Conservation (phyloP, 2,329 filamentous ascomycete species). For the Penicillium freii region DNA sequence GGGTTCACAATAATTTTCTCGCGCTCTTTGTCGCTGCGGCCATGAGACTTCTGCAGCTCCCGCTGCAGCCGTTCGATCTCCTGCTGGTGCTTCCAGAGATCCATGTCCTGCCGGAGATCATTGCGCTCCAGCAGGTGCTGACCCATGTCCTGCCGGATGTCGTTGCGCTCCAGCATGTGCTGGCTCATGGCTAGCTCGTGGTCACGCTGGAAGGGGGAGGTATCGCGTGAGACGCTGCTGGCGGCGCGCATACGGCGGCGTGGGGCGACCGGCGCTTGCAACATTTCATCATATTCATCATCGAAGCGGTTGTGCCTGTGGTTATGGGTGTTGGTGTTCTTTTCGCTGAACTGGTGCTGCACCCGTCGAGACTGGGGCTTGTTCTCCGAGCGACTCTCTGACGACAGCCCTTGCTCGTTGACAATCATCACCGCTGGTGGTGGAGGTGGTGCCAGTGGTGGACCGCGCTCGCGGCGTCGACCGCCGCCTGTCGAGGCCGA, state of each 20-base stretch:
- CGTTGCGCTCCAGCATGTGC: constrained; percentile 34
- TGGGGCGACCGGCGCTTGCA: background rate
- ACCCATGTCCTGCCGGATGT: constrained; percentile 31
- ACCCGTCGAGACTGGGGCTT: constrained; percentile 28
- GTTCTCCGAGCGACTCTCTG: constrained; percentile 29
- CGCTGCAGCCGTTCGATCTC: constrained; percentile 39
- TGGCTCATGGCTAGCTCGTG: constrained; percentile 37
- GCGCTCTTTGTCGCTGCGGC: constrained; percentile 4
- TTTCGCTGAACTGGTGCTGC: constrained; percentile 20
- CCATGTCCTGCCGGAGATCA: constrained; percentile 35
- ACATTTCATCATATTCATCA: constrained; percentile 25
- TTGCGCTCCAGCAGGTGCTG: constrained; percentile 37
- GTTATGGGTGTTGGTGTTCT: background rate
- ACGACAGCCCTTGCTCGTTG: constrained; percentile 33
- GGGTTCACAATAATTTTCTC: constrained; percentile 6
- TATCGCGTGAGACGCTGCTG: constrained; percentile 26
- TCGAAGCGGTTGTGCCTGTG: constrained; percentile 19
- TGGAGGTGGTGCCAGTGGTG: background rate
- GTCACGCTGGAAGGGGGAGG: constrained; percentile 33
- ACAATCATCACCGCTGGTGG: constrained; percentile 32
- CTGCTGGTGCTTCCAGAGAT: constrained; percentile 36
- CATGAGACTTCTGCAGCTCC: constrained; percentile 30
- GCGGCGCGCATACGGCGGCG: constrained; percentile 23
- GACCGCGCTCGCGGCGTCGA: constrained; percentile 25
- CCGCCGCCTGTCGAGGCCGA: constrained; percentile 38